Evolutionary conservation across 257 asterid species (phyloP), one percentile per base, ranked within the genome.

Genomic region (Anisodus tanguticus): DNA sequence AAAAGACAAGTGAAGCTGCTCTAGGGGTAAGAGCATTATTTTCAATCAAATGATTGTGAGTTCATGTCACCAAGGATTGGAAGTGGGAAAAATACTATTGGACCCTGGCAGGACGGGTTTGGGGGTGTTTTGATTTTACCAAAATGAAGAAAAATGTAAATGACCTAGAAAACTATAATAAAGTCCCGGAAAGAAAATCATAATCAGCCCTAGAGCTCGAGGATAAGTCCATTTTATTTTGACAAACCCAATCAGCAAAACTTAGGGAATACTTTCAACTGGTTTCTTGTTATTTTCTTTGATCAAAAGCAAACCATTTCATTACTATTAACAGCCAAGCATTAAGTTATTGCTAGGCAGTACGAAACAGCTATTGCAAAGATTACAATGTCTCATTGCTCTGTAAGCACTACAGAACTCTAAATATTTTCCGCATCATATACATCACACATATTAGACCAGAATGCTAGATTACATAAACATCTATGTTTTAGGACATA

Each of bases 291-390:
- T 76, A 11, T 31, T 51, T 76, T 13, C 47, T 22, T 51, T 76
- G 43, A 76, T 76, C 47, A 51, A 26, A 76, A 76, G 81, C 47
- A 51, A 45, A 53, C 15, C 63, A 76, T 51, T 72, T 72, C 60
- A 49, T 47, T 11, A 11, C 80, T 19, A 72, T 47, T 72, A 72
- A 10, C 60, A n/a, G 60, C 10, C 60, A n/a, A 72, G 80, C 7
- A 49, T 11, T 49, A 74, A 19, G 80, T 11, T 76, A 76, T 47
- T 51, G 26, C 64, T 76, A 76, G 47, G 64, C 47, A 76, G 13
- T 76, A 76, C 11, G 22, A 76, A 76, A 51, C 81, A 76, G 62
- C 47, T 74, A 76, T 22, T 74, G 51, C 63, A 76, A 53, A 51
- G 47, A 51, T 51, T 55, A 53, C 47, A 12, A 51, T 53, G 26